Evolutionary conservation across 2,329 filamentous ascomycete genomes (phyloP), one percentile per base, ranked within the genome.

Genomic region (Diaporthe eres): DNA sequence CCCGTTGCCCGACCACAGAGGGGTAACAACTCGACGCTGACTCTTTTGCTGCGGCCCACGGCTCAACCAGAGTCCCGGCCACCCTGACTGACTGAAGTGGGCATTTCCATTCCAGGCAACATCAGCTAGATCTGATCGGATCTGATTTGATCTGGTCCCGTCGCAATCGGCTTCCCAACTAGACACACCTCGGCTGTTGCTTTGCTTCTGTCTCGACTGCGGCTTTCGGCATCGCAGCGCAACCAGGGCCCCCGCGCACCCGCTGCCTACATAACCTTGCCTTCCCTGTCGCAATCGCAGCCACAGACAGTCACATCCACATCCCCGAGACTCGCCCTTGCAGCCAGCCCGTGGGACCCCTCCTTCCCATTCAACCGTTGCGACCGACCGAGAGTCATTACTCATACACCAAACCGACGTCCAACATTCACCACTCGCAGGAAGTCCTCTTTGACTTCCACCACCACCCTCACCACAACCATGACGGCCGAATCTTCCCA

Each of bases 261-360:
- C 4, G 1, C 15, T 28, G 13, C 22, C 65, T 55, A 49, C 63
- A 68, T 68, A 68, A 68, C 49, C 65, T 19, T 55, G 65, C 34
- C 65, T 70, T 31, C 47, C 65, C 65, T 70, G 65, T 55, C 49
- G 47, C 49, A 55, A 70, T 42, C 49, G 65, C n/a, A 31, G 37
- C 31, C 15, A 39, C 65, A 68, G 13, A 15, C 44, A 37, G 8
- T 22, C 42, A 17, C 63, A 53, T 63, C 51, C 47, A 67, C 44
- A 31, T 65, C 28, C 31, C 71, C 61, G 65, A 68, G 47, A 70
- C 65, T 70, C n/a, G 65, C 65, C 65, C 65, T 70, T 70, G 65
- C 65, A 55, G 65, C 65, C 47, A 9, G 31, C 47, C 47, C 25
- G 28, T 42, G 25, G 31, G 47, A 53, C 44, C 65, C 65, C 65